A percentile compares a stretch with the other conserved stretches of the same genome.
Evolutionary conservation across 805 yeast genomes (phyloP).

Genomic region (Saccharomycopsis javanensis): DNA sequence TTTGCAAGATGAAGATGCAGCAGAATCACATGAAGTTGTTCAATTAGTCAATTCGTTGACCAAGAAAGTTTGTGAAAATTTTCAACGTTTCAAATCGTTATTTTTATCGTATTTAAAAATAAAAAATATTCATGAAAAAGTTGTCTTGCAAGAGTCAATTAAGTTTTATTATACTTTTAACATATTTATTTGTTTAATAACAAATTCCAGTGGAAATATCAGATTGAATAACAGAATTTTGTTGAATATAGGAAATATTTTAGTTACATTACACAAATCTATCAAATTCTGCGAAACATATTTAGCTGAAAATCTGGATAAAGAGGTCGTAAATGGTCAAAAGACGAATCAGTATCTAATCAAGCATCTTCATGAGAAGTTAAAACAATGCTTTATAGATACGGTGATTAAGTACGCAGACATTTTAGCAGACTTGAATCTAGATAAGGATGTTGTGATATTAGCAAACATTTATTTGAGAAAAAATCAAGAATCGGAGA

Average conservation of each 20-base stretch:
- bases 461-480: conserved; percentile 8
- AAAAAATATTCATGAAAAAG: conserved; percentile 4
- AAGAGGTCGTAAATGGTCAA: conserved; percentile 6
- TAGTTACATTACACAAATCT: conserved; percentile 8
- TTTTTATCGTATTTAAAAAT: conserved; percentile 5
- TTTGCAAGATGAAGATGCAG: conserved; percentile 14
- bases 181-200: conserved; percentile 10
- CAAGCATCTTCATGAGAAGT: conserved; percentile 1
- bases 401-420: conserved; percentile 9
- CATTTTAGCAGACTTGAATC: conserved; percentile 14
- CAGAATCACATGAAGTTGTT: conserved; percentile 7
- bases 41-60: conserved; percentile 2
- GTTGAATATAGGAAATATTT: conserved; percentile 7
- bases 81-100: background rate
- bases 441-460: conserved; percentile 11
- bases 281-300: conserved; percentile 16
- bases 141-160: conserved; percentile 8
- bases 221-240: conserved; percentile 13
- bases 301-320: conserved; percentile 2
- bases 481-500: background rate
- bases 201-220: conserved; percentile 4
- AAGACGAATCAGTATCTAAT: conserved; percentile 15
- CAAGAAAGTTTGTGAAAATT: background rate
- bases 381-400: conserved; percentile 6
- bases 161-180: conserved; percentile 9